These are phyloP conservation scores for Ophiosphaerella narmari DNA, from an alignment of 2,329 filamentous ascomycete species.

Conservation along the genomic window DNA sequence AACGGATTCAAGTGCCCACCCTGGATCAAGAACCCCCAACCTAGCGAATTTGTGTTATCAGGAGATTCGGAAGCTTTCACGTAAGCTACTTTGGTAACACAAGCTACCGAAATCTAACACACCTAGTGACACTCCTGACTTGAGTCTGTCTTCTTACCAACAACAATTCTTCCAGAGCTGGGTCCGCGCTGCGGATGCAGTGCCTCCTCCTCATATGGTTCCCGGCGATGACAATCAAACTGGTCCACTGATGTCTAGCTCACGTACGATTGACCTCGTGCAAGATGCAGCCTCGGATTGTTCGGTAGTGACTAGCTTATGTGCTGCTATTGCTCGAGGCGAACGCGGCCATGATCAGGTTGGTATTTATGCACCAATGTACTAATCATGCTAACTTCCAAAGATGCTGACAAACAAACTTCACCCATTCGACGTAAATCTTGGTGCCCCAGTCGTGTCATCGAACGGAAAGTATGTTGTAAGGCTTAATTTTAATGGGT, in stretches of 20 bases:
- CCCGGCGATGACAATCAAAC: conserved; percentile 31
- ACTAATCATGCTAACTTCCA: conserved; percentile 7
- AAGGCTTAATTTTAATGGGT: conserved; percentile 94
- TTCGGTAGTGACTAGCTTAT: conserved; percentile 94
- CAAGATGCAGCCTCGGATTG: conserved; percentile 97
- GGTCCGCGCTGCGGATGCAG: conserved; percentile 74
- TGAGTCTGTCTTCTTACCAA: conserved; percentile 77
- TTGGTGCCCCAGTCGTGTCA: conserved; percentile 64
- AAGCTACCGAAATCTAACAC: conserved; percentile 5
- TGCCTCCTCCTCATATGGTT: conserved; percentile 53
- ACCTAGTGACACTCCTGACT: conserved; percentile 65
- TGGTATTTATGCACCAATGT: conserved; percentile 26
- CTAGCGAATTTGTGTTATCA: conserved; percentile 64
- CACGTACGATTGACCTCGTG: conserved; percentile 75
- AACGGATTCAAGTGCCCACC: conserved; percentile 84
- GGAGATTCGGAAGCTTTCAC: conserved; percentile 62
- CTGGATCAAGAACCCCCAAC: conserved; percentile 70
- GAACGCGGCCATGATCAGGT: conserved; percentile 72
- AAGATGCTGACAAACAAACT: conserved; percentile 74
- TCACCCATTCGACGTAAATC: conserved; percentile 71
- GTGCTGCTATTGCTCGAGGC: conserved; percentile 74
- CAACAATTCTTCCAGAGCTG: conserved; percentile 78
- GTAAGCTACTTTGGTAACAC: conserved; percentile 49
- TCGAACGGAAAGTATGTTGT: conserved; percentile 87
- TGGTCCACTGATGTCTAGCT: conserved; percentile 61